Conservation (phyloP, 768 basidiomycete genomes). For the Psilocybe cyanescens region DNA sequence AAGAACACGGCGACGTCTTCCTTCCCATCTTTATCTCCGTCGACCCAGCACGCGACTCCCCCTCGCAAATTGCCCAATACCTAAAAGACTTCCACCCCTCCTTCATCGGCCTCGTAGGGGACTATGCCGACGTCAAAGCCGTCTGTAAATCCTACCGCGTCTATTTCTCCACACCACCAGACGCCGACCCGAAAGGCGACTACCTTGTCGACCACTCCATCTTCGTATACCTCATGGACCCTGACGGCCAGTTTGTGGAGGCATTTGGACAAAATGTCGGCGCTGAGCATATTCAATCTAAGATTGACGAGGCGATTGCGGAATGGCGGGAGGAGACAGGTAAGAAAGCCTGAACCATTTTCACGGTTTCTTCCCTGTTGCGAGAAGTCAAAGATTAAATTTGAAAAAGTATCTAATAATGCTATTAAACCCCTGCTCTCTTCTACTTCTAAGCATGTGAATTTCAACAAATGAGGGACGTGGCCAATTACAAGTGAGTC, state of each 20-base stretch:
- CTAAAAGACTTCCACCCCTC: slow-evolving; percentile 89
- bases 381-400: slow-evolving; percentile 13
- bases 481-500: no score
- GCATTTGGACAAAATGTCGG: slow-evolving; percentile 90
- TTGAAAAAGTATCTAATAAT: slow-evolving; percentile 17
- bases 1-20: slow-evolving; percentile 69
- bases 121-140: slow-evolving; percentile 81
- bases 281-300: slow-evolving; percentile 67
- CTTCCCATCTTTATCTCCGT: slow-evolving; percentile 95
- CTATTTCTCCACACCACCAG: slow-evolving; percentile 95
- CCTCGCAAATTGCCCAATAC: slow-evolving; percentile 63
- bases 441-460: no score
- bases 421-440: slow-evolving; percentile 12
- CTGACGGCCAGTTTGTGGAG: slow-evolving; percentile 90
- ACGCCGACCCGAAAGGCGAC: slow-evolving; percentile 87
- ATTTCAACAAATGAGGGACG: no score
- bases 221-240: slow-evolving; percentile 99
- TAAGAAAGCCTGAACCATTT: slow-evolving; percentile 28
- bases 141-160: slow-evolving; percentile 96
- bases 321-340: slow-evolving; percentile 48
- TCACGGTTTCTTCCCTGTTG: neutral
- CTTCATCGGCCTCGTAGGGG: slow-evolving; percentile 85
- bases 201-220: slow-evolving; percentile 98
- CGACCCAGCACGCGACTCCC: slow-evolving; percentile 90
- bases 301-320: slow-evolving; percentile 53